phyloP scores from a whole-genome alignment of 2,329 filamentous ascomycete species.

The Chaetomiaceae sp. region DNA sequence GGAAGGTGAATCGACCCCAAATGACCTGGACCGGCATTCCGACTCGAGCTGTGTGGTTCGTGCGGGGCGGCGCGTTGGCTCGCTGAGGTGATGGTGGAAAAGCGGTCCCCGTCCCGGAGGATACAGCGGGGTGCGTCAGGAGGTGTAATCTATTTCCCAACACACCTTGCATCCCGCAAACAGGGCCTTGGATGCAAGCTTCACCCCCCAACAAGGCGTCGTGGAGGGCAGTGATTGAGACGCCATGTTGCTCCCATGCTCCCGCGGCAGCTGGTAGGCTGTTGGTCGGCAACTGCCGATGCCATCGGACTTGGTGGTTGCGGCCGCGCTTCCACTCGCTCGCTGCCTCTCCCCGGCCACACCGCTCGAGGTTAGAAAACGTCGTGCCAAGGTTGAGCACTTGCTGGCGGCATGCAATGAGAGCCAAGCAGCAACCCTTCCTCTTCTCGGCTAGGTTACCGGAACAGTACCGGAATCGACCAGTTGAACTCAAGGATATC shows the following conservation, averaged over 20 bases:
- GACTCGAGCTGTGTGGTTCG: slow-evolving; percentile 10
- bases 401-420: no score
- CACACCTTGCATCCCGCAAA: slow-evolving; percentile 3
- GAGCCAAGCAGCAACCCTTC: slow-evolving; percentile 17
- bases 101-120: slow-evolving; percentile 27
- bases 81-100: slow-evolving; percentile 23
- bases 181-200: slow-evolving; percentile 11
- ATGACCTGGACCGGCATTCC: slow-evolving; percentile 17
- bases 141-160: not conserved
- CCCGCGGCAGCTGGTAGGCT: slow-evolving; percentile 20
- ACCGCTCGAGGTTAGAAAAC: no score
- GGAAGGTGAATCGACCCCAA: slow-evolving; percentile 22
- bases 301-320: slow-evolving; percentile 8
- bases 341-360: no score
- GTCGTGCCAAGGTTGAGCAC: no score
- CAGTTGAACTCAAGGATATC: not conserved
- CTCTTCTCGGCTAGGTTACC: slow-evolving; percentile 19
- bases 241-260: slow-evolving; percentile 22
- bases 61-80: slow-evolving; percentile 6
- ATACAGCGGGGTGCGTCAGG: slow-evolving; percentile 14
- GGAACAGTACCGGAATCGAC: not conserved
- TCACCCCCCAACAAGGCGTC: slow-evolving; percentile 8
- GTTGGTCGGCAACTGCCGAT: slow-evolving; percentile 27
- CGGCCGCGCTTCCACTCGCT: no score
- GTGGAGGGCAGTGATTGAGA: slow-evolving; percentile 20